A percentile compares a stretch with the other conserved stretches of the same genome.
These are phyloP conservation scores for Clonostachys byssicola DNA, from an alignment of 2,329 filamentous ascomycete genomes.

Conservation along the genomic window DNA sequence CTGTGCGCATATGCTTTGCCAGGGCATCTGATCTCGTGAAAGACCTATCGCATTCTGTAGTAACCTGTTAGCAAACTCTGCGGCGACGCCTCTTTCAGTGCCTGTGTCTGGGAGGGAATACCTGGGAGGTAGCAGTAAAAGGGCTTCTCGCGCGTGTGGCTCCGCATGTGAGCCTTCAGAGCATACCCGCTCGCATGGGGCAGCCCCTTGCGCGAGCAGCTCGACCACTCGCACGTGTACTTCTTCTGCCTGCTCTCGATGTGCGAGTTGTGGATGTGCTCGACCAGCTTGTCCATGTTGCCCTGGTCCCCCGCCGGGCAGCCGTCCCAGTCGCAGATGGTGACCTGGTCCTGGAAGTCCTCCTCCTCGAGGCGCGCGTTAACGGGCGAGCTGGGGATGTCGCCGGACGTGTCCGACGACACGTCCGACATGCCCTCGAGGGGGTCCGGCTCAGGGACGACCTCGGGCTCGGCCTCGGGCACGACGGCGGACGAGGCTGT, in stretches of 20 bases:
- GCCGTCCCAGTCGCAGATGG: conserved; percentile 73
- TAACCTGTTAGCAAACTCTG: conserved; percentile 2
- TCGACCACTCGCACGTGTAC: conserved; percentile 97
- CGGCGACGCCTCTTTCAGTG: too few relatives aligned
- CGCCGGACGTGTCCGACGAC: conserved; percentile 86
- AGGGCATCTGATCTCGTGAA: conserved; percentile 95
- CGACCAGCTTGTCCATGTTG: conserved; percentile 78
- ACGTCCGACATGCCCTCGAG: conserved; percentile 65
- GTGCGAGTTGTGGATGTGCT: conserved; percentile 88
- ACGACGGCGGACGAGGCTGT: conserved; percentile 38
- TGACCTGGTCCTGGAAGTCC: conserved; percentile 74
- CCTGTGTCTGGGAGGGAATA: conserved; percentile 31
- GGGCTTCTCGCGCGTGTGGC: conserved; percentile 95
- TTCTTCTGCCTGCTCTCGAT: conserved; percentile 92
- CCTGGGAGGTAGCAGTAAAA: conserved; percentile 95
- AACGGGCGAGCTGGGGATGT: conserved; percentile 68
- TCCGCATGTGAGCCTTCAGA: conserved; percentile 93
- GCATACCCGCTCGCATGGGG: conserved; percentile 95
- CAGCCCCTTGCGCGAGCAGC: conserved; percentile 82
- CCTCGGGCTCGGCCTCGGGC: conserved; percentile 35
- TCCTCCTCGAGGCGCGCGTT: conserved; percentile 69
- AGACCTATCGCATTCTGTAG: conserved; percentile 86
- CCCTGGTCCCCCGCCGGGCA: conserved; percentile 67
- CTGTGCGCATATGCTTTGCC: conserved; percentile 97
- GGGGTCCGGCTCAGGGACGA: conserved; percentile 45